A percentile compares a stretch with the other conserved stretches of the same genome.
These are phyloP conservation scores for Beauveria bassiana DNA, from an alignment of 2,329 filamentous ascomycete species.

Conservation along the genomic window DNA sequence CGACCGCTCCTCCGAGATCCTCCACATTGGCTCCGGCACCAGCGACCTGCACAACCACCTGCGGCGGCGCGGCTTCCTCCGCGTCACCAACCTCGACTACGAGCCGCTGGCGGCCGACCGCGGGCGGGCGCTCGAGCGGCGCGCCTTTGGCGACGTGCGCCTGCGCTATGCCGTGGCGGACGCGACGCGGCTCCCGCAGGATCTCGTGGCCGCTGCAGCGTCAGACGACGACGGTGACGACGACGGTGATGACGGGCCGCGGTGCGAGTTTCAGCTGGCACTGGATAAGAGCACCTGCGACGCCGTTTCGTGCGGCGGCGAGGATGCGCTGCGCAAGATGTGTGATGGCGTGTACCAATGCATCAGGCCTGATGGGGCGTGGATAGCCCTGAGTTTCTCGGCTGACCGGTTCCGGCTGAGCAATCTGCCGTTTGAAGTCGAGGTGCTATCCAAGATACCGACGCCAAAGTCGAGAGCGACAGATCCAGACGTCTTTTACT, in stretches of 20 bases:
- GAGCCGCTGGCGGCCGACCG: conserved; percentile 39
- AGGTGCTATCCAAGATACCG: conserved; percentile 34
- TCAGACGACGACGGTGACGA: neutral
- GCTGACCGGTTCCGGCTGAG: conserved; percentile 30
- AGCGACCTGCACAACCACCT: conserved; percentile 42
- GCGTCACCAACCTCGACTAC: conserved; percentile 43
- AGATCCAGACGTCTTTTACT: conserved; percentile 40
- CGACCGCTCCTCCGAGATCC: conserved; percentile 24
- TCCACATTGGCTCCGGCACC: conserved; percentile 42
- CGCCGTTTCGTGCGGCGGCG: conserved; percentile 38
- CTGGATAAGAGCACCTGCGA: conserved; percentile 44
- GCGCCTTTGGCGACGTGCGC: conserved; percentile 34
- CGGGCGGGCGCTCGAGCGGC: conserved; percentile 31
- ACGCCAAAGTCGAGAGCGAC: conserved; percentile 31
- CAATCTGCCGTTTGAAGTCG: conserved; percentile 32
- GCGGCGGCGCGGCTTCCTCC: conserved; percentile 31
- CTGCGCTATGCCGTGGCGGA: conserved; percentile 38
- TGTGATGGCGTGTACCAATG: conserved; percentile 25
- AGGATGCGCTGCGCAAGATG: conserved; percentile 31
- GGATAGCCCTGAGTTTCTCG: conserved; percentile 43
- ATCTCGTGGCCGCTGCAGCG: conserved; percentile 7
- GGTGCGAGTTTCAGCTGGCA: conserved; percentile 30
- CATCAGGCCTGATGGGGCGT: conserved; percentile 30
- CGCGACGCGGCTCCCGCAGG: conserved; percentile 29
- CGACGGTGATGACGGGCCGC: neutral